Evolutionary conservation across 768 basidiomycete species (phyloP).

Genomic region (Trametes coccinea): DNA sequence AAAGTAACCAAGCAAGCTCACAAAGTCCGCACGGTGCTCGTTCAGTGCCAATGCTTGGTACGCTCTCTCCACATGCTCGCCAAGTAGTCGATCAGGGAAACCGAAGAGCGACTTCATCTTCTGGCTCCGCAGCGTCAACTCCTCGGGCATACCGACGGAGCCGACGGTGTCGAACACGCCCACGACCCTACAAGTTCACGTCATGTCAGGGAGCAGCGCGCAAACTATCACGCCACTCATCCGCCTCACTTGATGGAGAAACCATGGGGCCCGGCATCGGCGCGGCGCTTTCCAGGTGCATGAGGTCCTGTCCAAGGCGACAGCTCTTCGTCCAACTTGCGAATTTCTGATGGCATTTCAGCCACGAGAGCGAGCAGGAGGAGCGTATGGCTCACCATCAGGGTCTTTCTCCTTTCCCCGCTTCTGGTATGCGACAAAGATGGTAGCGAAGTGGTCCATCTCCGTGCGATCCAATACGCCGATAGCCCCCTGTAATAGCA

Average conservation of each 20-base stretch:
- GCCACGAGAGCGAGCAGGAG: background rate
- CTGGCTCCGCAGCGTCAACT: constrained; percentile 48
- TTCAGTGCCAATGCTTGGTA: constrained; percentile 73
- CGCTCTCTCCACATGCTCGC: constrained; percentile 62
- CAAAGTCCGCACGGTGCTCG: constrained; percentile 69
- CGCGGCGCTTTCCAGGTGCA: constrained; percentile 56
- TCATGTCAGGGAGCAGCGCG: background rate
- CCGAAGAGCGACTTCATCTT: constrained; percentile 58
- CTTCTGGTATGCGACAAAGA: constrained; percentile 63
- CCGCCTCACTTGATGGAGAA: constrained; percentile 63
- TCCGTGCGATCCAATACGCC: constrained; percentile 69
- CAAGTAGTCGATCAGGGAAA: constrained; percentile 59
- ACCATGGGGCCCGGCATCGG: constrained; percentile 42
- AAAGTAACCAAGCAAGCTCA: constrained; percentile 34
- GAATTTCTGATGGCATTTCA: constrained; percentile 35
- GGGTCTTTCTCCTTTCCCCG: constrained; percentile 54
- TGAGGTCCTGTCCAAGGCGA: constrained; percentile 53
- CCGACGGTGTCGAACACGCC: constrained; percentile 84
- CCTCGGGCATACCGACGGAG: constrained; percentile 67
- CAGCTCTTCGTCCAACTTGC: constrained; percentile 44
- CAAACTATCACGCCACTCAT: background rate
- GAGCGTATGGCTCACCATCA: constrained; percentile 38
- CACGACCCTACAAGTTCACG: constrained; percentile 48
- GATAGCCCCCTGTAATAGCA: constrained; percentile 57
- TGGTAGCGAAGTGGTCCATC: constrained; percentile 70